Evolutionary conservation across 2,329 filamentous ascomycete species (phyloP), one percentile per base, ranked within the genome.

Genomic region (Cladosporium sp.): DNA sequence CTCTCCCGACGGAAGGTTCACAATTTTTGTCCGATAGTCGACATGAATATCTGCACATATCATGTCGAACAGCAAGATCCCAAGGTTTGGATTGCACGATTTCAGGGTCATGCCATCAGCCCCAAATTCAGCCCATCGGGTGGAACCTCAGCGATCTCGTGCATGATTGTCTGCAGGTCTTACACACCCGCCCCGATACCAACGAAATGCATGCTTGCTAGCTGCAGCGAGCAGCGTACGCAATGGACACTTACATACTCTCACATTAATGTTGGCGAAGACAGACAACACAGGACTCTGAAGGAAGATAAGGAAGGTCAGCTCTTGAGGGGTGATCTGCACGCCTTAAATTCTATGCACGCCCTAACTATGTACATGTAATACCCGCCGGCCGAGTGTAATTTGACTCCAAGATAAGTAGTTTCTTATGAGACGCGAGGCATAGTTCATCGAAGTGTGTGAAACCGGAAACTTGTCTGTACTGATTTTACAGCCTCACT

Each of bases 161-260:
- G 43, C 43, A 47, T 47, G 43, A 30, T 30, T n/a, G n/a, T 47
- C 43, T 47, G 43, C 43, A 47, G 43, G 43, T 47, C 43, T 22
- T 17, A 28, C 43, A 47, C 43, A 30, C 22, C 11, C n/a, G 15
- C n/a, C 14, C 25, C 22, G 40, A 47, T 47, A 47, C 28, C 22
- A 47, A 47, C 43, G 22, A 47, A 28, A 28, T 4, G 12, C 15
- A 17, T 5, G 7, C 22, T 47, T 15, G 17, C 43, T 30, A 47
- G 43, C 43, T 5, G n/a, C 7, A 8, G 25, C 43, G n/a, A 30
- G 12, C 3, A 30, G 12, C 3, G 28, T 11, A 15, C 8, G 15
- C 22, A 2, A 30, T 30, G 15, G 25, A 30, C 11, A 34, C 30
- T 3, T 34, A 8, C 2, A 9, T 12, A 12, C 11, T 34, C 30